These are phyloP conservation scores for Clitopilus hobsonii DNA, from an alignment of 768 basidiomycete species.

Conservation along the genomic window DNA sequence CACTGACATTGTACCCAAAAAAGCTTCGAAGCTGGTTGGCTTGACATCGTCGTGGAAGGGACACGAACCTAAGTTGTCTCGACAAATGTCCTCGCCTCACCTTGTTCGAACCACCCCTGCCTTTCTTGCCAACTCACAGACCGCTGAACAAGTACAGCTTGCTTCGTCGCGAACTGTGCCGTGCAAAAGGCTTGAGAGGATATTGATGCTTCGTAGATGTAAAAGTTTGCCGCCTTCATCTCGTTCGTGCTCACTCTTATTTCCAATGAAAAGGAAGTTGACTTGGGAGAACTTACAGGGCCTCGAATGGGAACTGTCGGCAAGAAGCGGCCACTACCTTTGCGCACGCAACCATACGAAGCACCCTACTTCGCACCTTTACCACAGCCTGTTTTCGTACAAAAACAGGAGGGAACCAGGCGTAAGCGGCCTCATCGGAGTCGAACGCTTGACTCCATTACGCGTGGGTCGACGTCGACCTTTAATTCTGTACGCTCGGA, in stretches of 20 bases:
- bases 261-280: slow-evolving; percentile 2
- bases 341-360: slow-evolving; percentile 55
- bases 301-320: slow-evolving; percentile 15
- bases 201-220: background rate
- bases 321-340: slow-evolving; percentile 31
- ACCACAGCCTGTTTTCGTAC: slow-evolving; percentile 23
- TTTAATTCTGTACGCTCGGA: background rate
- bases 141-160: background rate
- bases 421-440: slow-evolving; percentile 18
- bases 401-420: slow-evolving; percentile 6
- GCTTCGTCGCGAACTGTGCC: background rate
- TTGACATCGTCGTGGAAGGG: background rate
- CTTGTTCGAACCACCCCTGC: background rate
- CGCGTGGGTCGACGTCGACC: slow-evolving; percentile 4
- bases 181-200: background rate
- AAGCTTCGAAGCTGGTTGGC: background rate
- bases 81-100: background rate
- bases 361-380: slow-evolving; percentile 59
- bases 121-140: background rate
- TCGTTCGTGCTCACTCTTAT: background rate
- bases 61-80: background rate
- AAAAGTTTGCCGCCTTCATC: background rate
- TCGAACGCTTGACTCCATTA: slow-evolving; percentile 10
- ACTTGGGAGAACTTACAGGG: too few species aligned
- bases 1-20: background rate